Evolutionary conservation across 176 grass and related monocot species (phyloP).

Genomic region (Lolium perenne): DNA sequence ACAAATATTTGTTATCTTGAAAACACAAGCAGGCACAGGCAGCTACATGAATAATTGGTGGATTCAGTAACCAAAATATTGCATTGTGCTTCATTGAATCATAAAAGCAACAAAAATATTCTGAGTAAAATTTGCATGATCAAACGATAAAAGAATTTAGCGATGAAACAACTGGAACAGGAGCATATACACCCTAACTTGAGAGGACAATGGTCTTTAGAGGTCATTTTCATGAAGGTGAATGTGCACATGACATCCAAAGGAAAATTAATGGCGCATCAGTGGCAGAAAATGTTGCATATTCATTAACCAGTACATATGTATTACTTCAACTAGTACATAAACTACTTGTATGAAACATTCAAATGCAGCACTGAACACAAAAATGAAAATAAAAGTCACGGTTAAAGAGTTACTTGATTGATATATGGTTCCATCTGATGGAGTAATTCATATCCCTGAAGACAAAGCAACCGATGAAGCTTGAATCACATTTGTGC

Average conservation of each 20-base stretch:
- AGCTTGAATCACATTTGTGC: slow-evolving; percentile 30
- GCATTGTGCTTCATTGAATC: slow-evolving; percentile 25
- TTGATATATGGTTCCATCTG: slow-evolving; percentile 99
- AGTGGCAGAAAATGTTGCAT: neutral
- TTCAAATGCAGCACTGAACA: slow-evolving; percentile 19
- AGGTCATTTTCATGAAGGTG: slow-evolving; percentile 8
- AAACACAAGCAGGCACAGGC: neutral
- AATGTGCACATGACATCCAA: neutral
- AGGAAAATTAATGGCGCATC: neutral
- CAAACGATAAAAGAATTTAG: slow-evolving; percentile 5
- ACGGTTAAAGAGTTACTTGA: slow-evolving; percentile 67
- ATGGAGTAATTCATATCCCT: slow-evolving; percentile 96
- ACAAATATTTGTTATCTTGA: slow-evolving; percentile 26
- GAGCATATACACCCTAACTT: neutral
- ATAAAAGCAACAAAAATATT: neutral
- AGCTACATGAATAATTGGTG: slow-evolving; percentile 2
- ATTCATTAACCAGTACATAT: slow-evolving; percentile 2
- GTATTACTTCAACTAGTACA: neutral
- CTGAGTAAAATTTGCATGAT: neutral
- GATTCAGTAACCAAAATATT: slow-evolving; percentile 16
- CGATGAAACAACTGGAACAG: slow-evolving; percentile 3
- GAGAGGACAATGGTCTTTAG: neutral
- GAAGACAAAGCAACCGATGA: slow-evolving; percentile 45
- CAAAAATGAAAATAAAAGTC: slow-evolving; percentile 19
- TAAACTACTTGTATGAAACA: slow-evolving; percentile 1